Evolutionary conservation across 1,139 yeast species (phyloP), one percentile per base, ranked within the genome.

Genomic region (Saccharomyces pastorianus): DNA sequence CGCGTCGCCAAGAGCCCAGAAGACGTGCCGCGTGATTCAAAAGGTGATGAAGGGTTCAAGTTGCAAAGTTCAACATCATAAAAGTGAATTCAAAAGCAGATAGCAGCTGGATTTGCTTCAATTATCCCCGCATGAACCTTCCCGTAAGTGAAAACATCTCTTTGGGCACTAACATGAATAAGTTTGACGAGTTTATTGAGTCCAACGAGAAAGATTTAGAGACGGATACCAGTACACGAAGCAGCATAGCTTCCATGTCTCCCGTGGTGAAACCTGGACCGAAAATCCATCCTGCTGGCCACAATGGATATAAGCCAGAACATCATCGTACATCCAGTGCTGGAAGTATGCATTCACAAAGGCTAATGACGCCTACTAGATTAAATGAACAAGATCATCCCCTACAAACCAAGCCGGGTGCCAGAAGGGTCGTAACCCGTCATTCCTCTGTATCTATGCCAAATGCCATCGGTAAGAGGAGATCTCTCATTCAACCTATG

Each of bases 401-500:
- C 11, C 53, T 59, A 28, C 52, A 50, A 13, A 6, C 7, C 11
- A 29, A 47, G 9, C 23, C 26, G 7, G 49, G 7, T 28, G 28
- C 27, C 7, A 27, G 29, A n/a, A 46, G 29, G 14, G 47, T 14
- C 9, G 47, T 25, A 46, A 25, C 29, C 8, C 27, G 29, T 46
- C 29, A 46, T 46, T 46, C 29, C 17, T 27, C 27, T 4, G 17
- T 25, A 4, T 46, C 47, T n/a, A n/a, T 46, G 6, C 17, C 29
- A 8, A 46, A n/a, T 6, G 9, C 47, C 7, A 44, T 55, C 63
- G 59, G 51, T 31, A 65, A 64, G 47, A 58, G 71, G 49, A 58
- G 62, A 50, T 67, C 71, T 1, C 55, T 67, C 13, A 65, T 67
- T 25, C 67, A 65, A 55, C 69, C 71, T 0, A 57, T 67, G n/a